These are phyloP conservation scores for Neonothopanus nambi DNA, from an alignment of 1,284 basidiomycete species.

Conservation along the genomic window DNA sequence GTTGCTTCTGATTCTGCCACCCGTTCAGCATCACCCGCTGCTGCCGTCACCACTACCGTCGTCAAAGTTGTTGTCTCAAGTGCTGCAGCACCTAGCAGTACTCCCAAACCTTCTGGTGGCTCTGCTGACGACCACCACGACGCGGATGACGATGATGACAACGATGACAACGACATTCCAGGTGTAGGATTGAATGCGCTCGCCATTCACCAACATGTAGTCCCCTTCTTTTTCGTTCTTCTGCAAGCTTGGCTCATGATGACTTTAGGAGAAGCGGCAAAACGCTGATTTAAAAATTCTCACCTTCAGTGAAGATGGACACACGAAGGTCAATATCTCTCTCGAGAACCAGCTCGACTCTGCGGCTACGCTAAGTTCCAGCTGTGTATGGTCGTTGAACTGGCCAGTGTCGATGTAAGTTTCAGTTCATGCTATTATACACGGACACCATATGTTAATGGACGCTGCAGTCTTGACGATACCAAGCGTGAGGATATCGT, in stretches of 20 bases:
- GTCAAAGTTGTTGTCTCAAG: slow-evolving; percentile 2
- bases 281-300: slow-evolving; percentile 22
- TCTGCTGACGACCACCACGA: slow-evolving; percentile 15
- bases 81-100: background rate
- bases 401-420: slow-evolving; percentile 66
- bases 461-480: slow-evolving; percentile 53
- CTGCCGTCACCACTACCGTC: slow-evolving; percentile 15
- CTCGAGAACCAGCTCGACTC: slow-evolving; percentile 26
- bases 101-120: background rate
- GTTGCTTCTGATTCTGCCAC: slow-evolving; percentile 17
- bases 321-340: slow-evolving; percentile 42
- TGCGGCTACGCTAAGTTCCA: slow-evolving; percentile 38
- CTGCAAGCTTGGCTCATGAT: background rate
- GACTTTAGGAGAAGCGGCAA: slow-evolving; percentile 6
- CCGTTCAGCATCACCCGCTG: slow-evolving; percentile 12
- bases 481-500: slow-evolving; percentile 77
- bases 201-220: slow-evolving; percentile 10
- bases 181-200: slow-evolving; percentile 8
- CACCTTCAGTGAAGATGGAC: slow-evolving; percentile 32
- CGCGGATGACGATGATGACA: slow-evolving; percentile 23
- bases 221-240: background rate
- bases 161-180: slow-evolving; percentile 18
- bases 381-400: slow-evolving; percentile 60
- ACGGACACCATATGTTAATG: slow-evolving; percentile 1
- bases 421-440: background rate